Evolutionary conservation across 192 early-diverging fungal species (phyloP), one percentile per base, ranked within the genome.

Genomic region (Gorgonomyces haynaldii): DNA sequence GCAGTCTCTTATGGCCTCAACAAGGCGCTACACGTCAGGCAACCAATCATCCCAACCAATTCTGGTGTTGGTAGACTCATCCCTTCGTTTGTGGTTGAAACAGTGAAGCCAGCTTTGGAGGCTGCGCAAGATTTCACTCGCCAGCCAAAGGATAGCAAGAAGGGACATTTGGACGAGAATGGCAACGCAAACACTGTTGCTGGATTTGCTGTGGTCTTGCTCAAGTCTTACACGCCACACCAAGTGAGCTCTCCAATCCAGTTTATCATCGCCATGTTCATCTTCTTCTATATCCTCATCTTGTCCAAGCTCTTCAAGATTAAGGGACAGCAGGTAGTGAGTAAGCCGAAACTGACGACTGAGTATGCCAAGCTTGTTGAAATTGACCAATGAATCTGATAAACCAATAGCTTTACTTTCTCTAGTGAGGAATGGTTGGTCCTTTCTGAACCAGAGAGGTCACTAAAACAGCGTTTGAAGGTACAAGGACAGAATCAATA

Each of bases 211-310:
- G 27, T 66, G 1, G 54, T 63, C 16, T 26, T 57, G 2, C 53
- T 56, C 35, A 76, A 72, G 52, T 15, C 62, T 15, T 60, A 64
- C 29, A 62, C 69, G 3, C 74, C 74, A 29, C 34, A 45, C 10
- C 43, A 61, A 27, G 54, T 76, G 19, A 52, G 43, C 4, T 50
- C 27, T 32, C 36, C 55, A n/a, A 20, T 67, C 20, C 46, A 76
- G 42, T 61, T 76, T 47, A 27, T 53, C 2, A 36, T 51, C 3
- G 69, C 66, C 22, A 37, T 69, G 57, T 28, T 53, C 7, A 46
- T 64, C 12, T 64, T 58, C 43, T 42, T 69, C 32, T 72, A 66
- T 34, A 28, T 72, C 10, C 26, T 62, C 2, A 42, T 67, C 4
- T 7, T 71, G 15, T 54, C 52, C 20, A 60, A 52, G 29, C 28